phyloP scores from a whole-genome alignment of 2,329 filamentous ascomycete genomes.

The Thermothelomyces thermophilus region DNA sequence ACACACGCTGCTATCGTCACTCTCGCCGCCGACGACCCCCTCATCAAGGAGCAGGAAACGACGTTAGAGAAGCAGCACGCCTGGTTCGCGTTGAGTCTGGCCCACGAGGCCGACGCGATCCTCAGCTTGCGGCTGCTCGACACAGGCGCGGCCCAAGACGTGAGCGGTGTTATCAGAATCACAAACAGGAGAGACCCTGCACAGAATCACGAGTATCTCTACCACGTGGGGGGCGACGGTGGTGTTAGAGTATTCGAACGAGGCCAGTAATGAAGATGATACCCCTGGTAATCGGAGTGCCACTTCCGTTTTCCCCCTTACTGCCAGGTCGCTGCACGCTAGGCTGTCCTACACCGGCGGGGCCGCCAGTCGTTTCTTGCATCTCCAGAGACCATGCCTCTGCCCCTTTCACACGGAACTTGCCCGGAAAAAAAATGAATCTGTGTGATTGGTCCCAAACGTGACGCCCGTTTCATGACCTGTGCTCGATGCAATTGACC shows the following conservation, averaged over 20 bases:
- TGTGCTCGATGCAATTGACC: constrained; percentile 24
- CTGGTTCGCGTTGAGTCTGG: constrained; percentile 61
- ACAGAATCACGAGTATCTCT: constrained; percentile 67
- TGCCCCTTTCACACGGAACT: constrained; percentile 4
- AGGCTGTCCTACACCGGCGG: constrained; percentile 1
- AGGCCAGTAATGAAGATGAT: constrained; percentile 46
- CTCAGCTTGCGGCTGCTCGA: constrained; percentile 70
- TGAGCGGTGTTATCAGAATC: constrained; percentile 79
- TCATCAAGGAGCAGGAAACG: constrained; percentile 56
- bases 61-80: constrained; percentile 64
- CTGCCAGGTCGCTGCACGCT: constrained; percentile 18
- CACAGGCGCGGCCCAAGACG: constrained; percentile 82
- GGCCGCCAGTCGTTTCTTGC: constrained; percentile 1
- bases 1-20: constrained; percentile 62
- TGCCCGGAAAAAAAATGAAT: constrained; percentile 14
- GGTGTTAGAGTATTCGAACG: constrained; percentile 78
- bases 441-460: constrained; percentile 19
- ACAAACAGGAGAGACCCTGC: constrained; percentile 47
- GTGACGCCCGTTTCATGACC: constrained; percentile 26
- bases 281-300: constrained; percentile 19
- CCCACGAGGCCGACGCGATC: constrained; percentile 68
- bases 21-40: constrained; percentile 64
- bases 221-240: constrained; percentile 73
- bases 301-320: not conserved
- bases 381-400: not conserved